Evolutionary conservation across 495 filamentous ascomycete genomes (phyloP).

Genomic region (Hypoxylon subgilvum): DNA sequence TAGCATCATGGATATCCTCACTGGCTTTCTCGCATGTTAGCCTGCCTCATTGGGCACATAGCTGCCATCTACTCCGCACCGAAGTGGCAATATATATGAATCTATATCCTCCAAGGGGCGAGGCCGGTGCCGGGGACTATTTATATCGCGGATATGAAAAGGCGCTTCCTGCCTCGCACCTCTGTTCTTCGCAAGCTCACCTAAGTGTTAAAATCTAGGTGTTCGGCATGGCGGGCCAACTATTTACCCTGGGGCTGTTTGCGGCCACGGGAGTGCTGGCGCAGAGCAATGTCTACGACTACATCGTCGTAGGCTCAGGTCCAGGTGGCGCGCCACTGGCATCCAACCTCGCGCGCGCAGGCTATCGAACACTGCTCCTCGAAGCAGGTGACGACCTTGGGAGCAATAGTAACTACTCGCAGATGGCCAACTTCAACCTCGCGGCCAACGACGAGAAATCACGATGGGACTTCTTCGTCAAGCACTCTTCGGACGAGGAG

Average conservation of each 20-base stretch:
- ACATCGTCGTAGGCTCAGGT: constrained; percentile 70
- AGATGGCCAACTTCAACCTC: constrained; percentile 49
- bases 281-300: constrained; percentile 58
- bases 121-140: background rate
- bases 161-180: background rate
- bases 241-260: constrained; percentile 36
- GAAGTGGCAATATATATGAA: constrained; percentile 10
- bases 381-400: constrained; percentile 70
- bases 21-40: background rate
- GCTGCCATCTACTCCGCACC: constrained; percentile 21
- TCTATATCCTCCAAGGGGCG: constrained; percentile 11
- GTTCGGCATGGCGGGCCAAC: constrained; percentile 24
- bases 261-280: constrained; percentile 37
- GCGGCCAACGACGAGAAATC: constrained; percentile 55
- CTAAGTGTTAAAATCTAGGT: background rate
- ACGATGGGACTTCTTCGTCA: constrained; percentile 61
- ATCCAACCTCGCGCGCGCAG: constrained; percentile 64
- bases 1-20: constrained; percentile 1
- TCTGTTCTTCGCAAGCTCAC: background rate
- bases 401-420: constrained; percentile 51
- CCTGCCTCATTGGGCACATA: background rate
- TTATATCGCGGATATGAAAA: constrained; percentile 16
- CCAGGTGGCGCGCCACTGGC: constrained; percentile 70
- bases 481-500: constrained; percentile 53
- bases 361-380: constrained; percentile 64